Conservation (phyloP, 2,329 filamentous ascomycete species). For the Epichloe uncinata region DNA sequence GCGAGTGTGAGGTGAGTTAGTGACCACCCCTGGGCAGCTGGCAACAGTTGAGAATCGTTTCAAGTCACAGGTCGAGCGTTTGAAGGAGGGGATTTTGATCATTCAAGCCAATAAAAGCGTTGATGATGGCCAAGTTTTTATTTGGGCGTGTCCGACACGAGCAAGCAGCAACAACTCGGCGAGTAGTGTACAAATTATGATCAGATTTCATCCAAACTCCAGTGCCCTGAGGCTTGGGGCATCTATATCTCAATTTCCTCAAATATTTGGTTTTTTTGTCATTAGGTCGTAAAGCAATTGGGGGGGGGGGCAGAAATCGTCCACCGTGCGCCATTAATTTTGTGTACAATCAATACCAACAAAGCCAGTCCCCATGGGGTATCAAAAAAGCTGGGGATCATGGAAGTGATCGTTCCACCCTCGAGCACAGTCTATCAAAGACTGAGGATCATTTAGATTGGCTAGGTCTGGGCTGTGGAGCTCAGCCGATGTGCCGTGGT, state of each 20-base stretch:
- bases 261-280: constrained; percentile 8
- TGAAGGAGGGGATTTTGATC: neutral
- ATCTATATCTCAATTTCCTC: neutral
- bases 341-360: constrained; percentile 2
- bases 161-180: neutral
- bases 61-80: neutral
- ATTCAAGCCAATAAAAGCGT: neutral
- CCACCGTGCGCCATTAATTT: constrained; percentile 3
- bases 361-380: constrained; percentile 7
- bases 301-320: neutral
- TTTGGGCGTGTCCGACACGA: neutral
- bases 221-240: neutral
- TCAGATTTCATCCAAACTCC: neutral
- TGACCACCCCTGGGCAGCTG: neutral
- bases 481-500: constrained; percentile 18
- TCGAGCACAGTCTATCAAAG: constrained; percentile 14
- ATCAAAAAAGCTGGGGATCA: constrained; percentile 19
- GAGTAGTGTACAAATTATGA: constrained; percentile 3
- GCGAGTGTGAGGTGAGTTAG: constrained; percentile 1
- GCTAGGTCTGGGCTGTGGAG: constrained; percentile 14
- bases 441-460: constrained; percentile 12
- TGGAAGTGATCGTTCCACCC: constrained; percentile 20
- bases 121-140: neutral
- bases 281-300: constrained; percentile 17
- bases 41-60: neutral